A percentile compares a stretch with the other conserved stretches of the same genome.
Evolutionary conservation across 176 grass and related monocot genomes (phyloP).

Genomic region (Hordeum vulgare): DNA sequence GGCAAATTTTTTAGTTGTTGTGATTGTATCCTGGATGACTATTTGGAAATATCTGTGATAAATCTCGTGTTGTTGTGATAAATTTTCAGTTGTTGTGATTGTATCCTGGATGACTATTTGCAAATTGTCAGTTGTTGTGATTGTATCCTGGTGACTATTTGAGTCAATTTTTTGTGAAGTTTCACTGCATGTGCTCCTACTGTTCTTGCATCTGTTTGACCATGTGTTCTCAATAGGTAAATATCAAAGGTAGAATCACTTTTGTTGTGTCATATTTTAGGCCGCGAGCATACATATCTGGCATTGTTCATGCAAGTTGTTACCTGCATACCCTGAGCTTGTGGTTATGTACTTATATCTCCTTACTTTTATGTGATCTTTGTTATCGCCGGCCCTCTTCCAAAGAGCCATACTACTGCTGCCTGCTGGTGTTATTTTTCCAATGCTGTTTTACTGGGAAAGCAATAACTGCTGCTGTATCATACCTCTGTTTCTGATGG

Average conservation of each 20-base stretch:
- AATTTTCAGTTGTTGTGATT: no score
- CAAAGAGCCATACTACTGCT: background rate
- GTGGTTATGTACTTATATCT: background rate
- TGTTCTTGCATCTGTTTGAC: background rate
- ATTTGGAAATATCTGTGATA: background rate
- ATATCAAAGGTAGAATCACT: background rate
- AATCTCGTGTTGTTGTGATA: background rate
- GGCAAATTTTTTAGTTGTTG: background rate
- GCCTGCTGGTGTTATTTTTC: background rate
- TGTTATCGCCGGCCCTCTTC: background rate
- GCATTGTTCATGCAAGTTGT: background rate
- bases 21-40: background rate
- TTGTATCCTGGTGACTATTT: no score
- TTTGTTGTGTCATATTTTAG: background rate
- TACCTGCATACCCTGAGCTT: background rate
- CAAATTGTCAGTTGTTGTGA: no score
- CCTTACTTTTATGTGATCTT: background rate
- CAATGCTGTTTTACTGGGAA: background rate
- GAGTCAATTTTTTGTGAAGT: no score
- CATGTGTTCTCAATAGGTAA: background rate
- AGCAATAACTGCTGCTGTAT: background rate
- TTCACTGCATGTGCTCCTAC: background rate
- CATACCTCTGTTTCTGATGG: background rate
- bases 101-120: no score
- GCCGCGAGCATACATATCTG: background rate